Conservation (phyloP, 2,329 filamentous ascomycete species). For the Alternaria tenuissima region DNA sequence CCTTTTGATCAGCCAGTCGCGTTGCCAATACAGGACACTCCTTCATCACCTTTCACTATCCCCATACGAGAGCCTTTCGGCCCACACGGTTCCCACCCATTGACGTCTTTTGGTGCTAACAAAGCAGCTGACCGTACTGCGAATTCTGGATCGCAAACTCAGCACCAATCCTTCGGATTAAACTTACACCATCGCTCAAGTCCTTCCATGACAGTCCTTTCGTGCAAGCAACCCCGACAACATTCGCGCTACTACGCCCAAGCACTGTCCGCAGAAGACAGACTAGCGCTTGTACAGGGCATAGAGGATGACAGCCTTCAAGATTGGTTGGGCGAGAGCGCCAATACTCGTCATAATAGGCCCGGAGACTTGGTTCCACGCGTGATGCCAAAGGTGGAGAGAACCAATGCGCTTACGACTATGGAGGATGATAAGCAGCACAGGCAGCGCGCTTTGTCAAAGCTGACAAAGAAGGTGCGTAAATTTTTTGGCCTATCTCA, state of each 20-base stretch:
- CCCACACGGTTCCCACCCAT: background rate
- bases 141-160: slow-evolving; percentile 5
- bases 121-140: background rate
- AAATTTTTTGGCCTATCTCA: slow-evolving; percentile 3
- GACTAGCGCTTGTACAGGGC: slow-evolving; percentile 22
- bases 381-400: slow-evolving; percentile 15
- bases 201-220: slow-evolving; percentile 6
- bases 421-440: slow-evolving; percentile 22
- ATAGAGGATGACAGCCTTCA: slow-evolving; percentile 31
- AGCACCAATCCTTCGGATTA: background rate
- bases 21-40: background rate
- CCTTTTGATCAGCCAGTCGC: background rate
- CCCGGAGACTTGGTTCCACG: slow-evolving; percentile 20
- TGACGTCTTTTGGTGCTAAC: background rate
- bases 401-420: slow-evolving; percentile 7
- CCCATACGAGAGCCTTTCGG: background rate
- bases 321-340: slow-evolving; percentile 21
- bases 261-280: slow-evolving; percentile 27
- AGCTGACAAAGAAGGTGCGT: slow-evolving; percentile 22
- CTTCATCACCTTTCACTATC: background rate
- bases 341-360: slow-evolving; percentile 16
- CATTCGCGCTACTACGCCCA: slow-evolving; percentile 33
- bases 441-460: slow-evolving; percentile 9
- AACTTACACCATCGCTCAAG: background rate
- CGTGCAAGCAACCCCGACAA: slow-evolving; percentile 1